Base-by-base conservation (phyloP, 176 grass and related monocot genomes). In the Rhynchospora pubera region DNA sequence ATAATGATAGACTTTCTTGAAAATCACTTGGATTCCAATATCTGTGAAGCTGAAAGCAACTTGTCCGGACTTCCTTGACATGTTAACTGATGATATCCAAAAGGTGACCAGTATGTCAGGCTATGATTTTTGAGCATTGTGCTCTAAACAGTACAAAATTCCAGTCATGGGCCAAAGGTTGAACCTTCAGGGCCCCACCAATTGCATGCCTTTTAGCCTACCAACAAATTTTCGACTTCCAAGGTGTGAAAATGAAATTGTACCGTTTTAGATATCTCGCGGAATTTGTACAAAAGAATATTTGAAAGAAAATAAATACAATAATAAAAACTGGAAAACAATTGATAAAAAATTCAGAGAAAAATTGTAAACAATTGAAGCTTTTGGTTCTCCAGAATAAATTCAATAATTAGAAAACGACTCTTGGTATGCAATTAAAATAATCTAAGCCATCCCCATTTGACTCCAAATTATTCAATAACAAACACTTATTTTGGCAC, bases 71-170 rank as follows among this genome's bases (percentile, higher is more conserved):
- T 58, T 78, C 4, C 4, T 58, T 78, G 51, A 78, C 23, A 78
- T 78, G 45, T 78, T 57, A 78, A 44, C 30, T 70, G 68, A 48
- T 72, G n/a, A 7, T 46, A 72, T 76, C 23, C 72, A 30, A 53
- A 76, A 80, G 46, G 55, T 62, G 77, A 58, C 8, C 57, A 42
- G 77, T 43, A 43, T 80, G 30, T 80, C 77, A 80, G 77, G 77
- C 77, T 45, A 73, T 7, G 72, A 11, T 24, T 80, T 32, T 80
- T 46, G 77, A 80, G 55, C 77, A 28, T 80, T 59, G 77, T 80
- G 77, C 77, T 14, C 57, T 62, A 21, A 56, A 80, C 77, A 61
- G 77, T 58, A 60, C 77, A 62, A 45, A 62, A 62, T 62, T 63
- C 42, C 34, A 80, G 78, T 80, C 32, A 45, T 62, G 56, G 78